Evolutionary conservation across 202 grass and related monocot species (phyloP).

Genomic region (Panicum hallii): DNA sequence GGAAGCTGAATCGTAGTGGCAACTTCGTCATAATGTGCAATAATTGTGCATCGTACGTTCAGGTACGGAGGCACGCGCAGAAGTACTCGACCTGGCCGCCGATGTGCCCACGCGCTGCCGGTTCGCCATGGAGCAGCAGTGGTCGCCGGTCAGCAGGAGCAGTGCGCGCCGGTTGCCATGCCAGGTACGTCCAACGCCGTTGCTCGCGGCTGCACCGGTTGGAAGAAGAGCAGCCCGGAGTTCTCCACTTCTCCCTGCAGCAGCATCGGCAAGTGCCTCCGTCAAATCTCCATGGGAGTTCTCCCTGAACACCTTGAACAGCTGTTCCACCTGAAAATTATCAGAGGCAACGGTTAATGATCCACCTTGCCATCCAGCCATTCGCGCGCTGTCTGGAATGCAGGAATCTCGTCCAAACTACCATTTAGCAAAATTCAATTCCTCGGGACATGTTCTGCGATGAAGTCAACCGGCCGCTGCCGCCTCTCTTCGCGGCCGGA

Average conservation of each 20-base stretch:
- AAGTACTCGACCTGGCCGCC: slow-evolving; percentile 82
- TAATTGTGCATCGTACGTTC: neutral
- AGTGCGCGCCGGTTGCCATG: neutral
- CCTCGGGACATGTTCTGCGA: no score
- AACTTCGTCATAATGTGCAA: neutral
- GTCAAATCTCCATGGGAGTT: neutral
- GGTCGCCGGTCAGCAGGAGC: neutral
- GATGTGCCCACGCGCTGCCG: slow-evolving; percentile 68
- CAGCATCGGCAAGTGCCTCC: slow-evolving; percentile 33
- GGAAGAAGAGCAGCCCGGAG: neutral
- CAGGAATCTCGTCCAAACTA: no score
- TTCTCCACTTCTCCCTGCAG: no score
- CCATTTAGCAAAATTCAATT: no score
- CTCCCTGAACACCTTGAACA: no score
- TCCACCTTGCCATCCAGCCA: no score
- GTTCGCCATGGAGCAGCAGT: slow-evolving; percentile 22
- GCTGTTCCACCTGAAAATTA: no score
- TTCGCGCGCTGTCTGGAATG: no score
- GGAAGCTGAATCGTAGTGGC: neutral
- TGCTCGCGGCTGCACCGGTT: neutral
- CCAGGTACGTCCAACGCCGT: neutral
- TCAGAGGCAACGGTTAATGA: no score
- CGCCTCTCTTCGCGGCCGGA: no score
- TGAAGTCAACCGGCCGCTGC: no score
- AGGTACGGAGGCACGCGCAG: slow-evolving; percentile 96